Percentiles rank a stretch among this genome's conserved stretches.
Evolutionary conservation across 2,329 filamentous ascomycete species (phyloP).

Genomic region (Fusarium miscanthi): DNA sequence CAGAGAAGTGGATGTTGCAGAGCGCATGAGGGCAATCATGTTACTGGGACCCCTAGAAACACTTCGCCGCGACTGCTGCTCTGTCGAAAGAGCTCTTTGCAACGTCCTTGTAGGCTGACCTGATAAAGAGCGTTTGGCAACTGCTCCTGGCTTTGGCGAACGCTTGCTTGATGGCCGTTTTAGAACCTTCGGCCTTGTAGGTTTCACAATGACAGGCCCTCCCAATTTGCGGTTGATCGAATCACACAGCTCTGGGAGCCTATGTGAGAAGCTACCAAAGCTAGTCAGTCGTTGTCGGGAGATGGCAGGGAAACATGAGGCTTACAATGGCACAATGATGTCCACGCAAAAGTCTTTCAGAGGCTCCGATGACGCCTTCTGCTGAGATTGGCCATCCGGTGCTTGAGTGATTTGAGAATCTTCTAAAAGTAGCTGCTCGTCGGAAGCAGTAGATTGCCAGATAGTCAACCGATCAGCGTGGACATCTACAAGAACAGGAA

Average conservation of each 20-base stretch:
- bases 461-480: slow-evolving; percentile 84
- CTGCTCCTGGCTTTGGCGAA: slow-evolving; percentile 63
- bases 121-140: slow-evolving; percentile 59
- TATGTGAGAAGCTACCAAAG: slow-evolving; percentile 72
- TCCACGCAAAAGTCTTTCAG: slow-evolving; percentile 82
- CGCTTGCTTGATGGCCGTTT: slow-evolving; percentile 57
- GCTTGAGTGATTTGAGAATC: slow-evolving; percentile 57
- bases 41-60: slow-evolving; percentile 67
- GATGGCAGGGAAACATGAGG: slow-evolving; percentile 5
- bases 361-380: slow-evolving; percentile 66
- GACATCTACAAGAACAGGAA: slow-evolving; percentile 74
- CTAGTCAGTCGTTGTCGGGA: slow-evolving; percentile 54
- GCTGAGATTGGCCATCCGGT: slow-evolving; percentile 51
- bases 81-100: slow-evolving; percentile 71
- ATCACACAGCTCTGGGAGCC: slow-evolving; percentile 77
- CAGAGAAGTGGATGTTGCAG: slow-evolving; percentile 71
- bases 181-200: slow-evolving; percentile 61
- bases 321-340: slow-evolving; percentile 82
- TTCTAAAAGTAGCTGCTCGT: slow-evolving; percentile 63
- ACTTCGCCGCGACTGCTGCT: slow-evolving; percentile 64
- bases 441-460: slow-evolving; percentile 80
- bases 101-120: slow-evolving; percentile 63
- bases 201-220: slow-evolving; percentile 71
- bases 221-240: slow-evolving; percentile 80
- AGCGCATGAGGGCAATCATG: slow-evolving; percentile 73